Conservation (phyloP, 2,329 filamentous ascomycete species). For the Incumbomyces lentus region DNA sequence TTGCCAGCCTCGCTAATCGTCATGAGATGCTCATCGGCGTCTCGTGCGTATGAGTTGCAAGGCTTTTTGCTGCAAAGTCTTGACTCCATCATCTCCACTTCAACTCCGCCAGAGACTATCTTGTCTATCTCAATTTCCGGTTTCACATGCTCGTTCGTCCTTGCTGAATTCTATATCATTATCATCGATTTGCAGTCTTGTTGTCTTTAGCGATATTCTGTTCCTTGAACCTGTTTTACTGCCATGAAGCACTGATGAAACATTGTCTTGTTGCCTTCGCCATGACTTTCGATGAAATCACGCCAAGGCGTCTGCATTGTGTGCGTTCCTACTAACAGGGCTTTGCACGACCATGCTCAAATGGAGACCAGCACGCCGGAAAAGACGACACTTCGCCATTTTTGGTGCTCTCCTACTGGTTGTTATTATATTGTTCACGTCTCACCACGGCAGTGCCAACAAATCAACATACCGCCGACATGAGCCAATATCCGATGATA, state of each 20-base stretch:
- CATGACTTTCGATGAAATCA: constrained; percentile 3
- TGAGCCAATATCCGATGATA: constrained; percentile 8
- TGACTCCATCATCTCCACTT: background rate
- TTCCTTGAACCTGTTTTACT: background rate
- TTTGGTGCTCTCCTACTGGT: constrained; percentile 1
- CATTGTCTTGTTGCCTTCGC: background rate
- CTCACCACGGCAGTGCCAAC: background rate
- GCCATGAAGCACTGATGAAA: background rate
- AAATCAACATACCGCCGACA: background rate
- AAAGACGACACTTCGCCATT: constrained; percentile 2
- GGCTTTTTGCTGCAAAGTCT: no score
- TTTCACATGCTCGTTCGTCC: background rate
- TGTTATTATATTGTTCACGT: background rate
- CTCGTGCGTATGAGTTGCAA: no score
- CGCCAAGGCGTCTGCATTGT: background rate
- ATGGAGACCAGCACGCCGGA: constrained; percentile 3
- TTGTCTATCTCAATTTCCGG: background rate
- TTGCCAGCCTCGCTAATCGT: background rate
- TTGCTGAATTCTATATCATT: background rate
- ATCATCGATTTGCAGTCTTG: background rate
- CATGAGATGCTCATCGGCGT: no score
- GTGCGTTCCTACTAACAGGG: background rate
- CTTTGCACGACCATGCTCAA: constrained; percentile 4
- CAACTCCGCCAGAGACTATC: background rate
- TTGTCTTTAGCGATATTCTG: background rate